A percentile compares a stretch with the other conserved stretches of the same genome.
Evolutionary conservation across 257 asterid species (phyloP).

Genomic region (Solanum sparsipilum): DNA sequence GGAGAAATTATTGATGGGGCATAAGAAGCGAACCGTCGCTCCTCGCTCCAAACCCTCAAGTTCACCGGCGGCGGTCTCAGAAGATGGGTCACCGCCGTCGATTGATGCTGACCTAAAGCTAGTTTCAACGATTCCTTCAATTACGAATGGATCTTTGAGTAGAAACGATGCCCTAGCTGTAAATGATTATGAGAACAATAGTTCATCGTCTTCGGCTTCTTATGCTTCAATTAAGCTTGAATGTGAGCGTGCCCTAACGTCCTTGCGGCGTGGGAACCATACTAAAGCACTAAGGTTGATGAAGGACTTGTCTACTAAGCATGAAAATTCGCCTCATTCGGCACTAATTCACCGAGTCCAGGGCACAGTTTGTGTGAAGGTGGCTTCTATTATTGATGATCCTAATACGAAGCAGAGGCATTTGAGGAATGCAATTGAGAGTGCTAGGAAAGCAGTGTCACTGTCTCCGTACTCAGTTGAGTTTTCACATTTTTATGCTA

Average conservation of each 20-base stretch:
- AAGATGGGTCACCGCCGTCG: neutral
- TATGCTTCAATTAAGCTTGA: conserved; percentile 37
- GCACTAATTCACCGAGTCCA: conserved; percentile 66
- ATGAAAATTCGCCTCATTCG: conserved; percentile 36
- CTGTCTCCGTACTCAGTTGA: conserved; percentile 64
- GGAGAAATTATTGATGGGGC: conserved; percentile 20
- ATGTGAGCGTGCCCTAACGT: conserved; percentile 62
- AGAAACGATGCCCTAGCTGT: neutral
- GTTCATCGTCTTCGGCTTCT: conserved; percentile 5
- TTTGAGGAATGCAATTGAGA: conserved; percentile 58
- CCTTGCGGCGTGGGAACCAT: conserved; percentile 58
- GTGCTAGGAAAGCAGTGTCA: conserved; percentile 47
- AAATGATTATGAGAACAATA: neutral
- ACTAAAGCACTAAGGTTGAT: conserved; percentile 58
- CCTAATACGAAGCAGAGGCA: conserved; percentile 53
- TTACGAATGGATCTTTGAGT: neutral
- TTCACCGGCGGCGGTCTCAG: conserved; percentile 9
- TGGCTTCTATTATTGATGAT: conserved; percentile 58
- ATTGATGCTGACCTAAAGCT: neutral
- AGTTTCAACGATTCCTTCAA: neutral
- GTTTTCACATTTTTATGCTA: conserved; percentile 73
- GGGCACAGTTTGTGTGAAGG: conserved; percentile 62
- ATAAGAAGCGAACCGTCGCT: conserved; percentile 33
- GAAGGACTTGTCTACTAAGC: conserved; percentile 61
- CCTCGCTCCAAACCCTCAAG: conserved; percentile 29